These are phyloP conservation scores for Aureobasidium uvarum DNA, from an alignment of 2,329 filamentous ascomycete species.

Conservation along the genomic window DNA sequence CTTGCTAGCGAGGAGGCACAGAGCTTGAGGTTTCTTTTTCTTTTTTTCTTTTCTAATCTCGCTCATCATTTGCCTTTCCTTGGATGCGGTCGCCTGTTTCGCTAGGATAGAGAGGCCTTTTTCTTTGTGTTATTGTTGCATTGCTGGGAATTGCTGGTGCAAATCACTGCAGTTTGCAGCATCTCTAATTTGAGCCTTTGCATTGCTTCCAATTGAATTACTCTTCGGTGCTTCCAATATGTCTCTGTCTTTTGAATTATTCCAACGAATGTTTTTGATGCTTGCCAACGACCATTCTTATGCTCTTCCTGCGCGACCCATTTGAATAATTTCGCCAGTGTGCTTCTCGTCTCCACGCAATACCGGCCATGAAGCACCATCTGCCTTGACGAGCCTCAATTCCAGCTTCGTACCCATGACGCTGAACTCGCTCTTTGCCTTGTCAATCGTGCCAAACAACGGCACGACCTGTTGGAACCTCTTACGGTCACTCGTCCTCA, in stretches of 20 bases:
- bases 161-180: not conserved
- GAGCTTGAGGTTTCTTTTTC: not conserved
- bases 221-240: not conserved
- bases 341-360: constrained; percentile 72
- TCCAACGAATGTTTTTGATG: not conserved
- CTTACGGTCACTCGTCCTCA: constrained; percentile 84
- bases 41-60: not conserved
- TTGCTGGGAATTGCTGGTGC: not conserved
- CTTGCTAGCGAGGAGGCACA: not conserved
- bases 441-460: constrained; percentile 74
- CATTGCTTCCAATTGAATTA: not conserved
- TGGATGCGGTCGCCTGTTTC: not conserved
- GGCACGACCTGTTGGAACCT: constrained; percentile 71
- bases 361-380: constrained; percentile 80
- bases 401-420: constrained; percentile 89
- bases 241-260: not conserved
- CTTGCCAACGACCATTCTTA: constrained; percentile 26
- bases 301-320: constrained; percentile 70
- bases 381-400: constrained; percentile 68
- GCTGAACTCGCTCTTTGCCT: constrained; percentile 71
- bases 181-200: not conserved
- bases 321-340: constrained; percentile 80
- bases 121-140: not conserved
- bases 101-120: not conserved
- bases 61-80: not conserved